Base-by-base conservation (phyloP, 345 rosid species). In the Toxicodendron radicans region DNA sequence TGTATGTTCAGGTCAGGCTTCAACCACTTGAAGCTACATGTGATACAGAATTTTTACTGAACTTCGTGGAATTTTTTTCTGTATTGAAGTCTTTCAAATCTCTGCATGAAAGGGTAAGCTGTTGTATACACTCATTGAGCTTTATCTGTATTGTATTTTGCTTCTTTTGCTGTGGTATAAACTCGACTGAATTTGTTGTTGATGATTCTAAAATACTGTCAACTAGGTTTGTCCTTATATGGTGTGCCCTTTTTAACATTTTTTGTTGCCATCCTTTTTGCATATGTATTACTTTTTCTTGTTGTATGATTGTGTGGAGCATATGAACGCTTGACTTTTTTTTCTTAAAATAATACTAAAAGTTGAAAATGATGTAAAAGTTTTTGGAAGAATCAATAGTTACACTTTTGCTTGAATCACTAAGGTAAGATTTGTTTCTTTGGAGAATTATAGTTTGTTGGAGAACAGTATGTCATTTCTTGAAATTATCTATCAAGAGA, bases 71-170 rank as follows among this genome's bases (percentile, higher is more conserved):
- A 14, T 88, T 94, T 76, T 83, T 85, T 73, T 62, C 74, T 65
- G 81, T 77, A 51, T 71, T 88, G 70, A 79, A 82, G 71, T 86
- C 85, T 63, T 83, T 88, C 79, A 81, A 83, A 71, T 90, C 89
- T 85, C 95, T 89, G 48, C 85, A 75, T 70, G 89, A 86, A 84
- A 91, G 95, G 83, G 98, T 94, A 84, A 87, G 93, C 67, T 71
- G 23, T 75, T 75, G 41, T 75, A 7, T 73, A 7, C 66, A 56
- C 20, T 57, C 2, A 27, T 56, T 48, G 23, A 4, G 10, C 48
- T 33, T 32, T 18, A 30, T 63, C 72, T 67, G 62, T 74, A 58
- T 52, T 11, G 24, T 41, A 11, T 43, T 63, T 52, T 69, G 62
- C 64, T 58, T 64, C 43, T 54, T 41, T 46, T 64, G 68, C 49